Evolutionary conservation across 2,329 filamentous ascomycete species (phyloP), one percentile per base, ranked within the genome.

Genomic region (Diaporthe amygdali): DNA sequence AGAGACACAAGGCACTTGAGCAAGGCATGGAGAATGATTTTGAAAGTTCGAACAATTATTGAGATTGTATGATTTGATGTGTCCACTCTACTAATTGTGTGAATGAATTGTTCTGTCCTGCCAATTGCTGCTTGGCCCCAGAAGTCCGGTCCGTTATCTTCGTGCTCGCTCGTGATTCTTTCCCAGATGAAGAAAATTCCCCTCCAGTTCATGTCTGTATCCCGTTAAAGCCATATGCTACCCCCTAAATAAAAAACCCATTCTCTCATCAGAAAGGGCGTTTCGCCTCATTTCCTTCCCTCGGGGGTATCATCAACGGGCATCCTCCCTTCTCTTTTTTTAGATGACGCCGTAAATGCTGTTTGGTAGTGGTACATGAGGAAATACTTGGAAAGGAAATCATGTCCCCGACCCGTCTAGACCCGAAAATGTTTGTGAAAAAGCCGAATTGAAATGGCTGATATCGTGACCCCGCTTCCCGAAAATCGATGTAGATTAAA

Each of bases 391-490:
- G 52, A 71, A 61, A 39, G 70, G 55, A 67, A 71, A 14, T 56
- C 34, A 32, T 44, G 8, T 49, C 37, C 41, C 54, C 46, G 49
- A n/a, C 49, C 47, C 22, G 59, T 66, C 39, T 27, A 32, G 39
- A 39, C 27, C 22, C 63, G n/a, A 39, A 66, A 37, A 27, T 66
- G 49, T 51, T 63, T 39, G 37, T 39, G 39, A 41, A 63, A 56
- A 27, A 39, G 51, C 66, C 27, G 59, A 68, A 72, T 71, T 51
- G 51, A 75, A 75, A 77, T 77, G 52, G 54, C 37, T 44, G 25
- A 41, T 63, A 34, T 69, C 64, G 25, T 66, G 54, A 66, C 27
- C 41, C 54, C 67, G 59, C 67, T 54, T 68, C 56, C 44, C 52
- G 39, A 46, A 47, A 47, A 49, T 64, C 37, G 52, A 47, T 51